Percentiles rank a stretch among this genome's conserved stretches.
phyloP scores from a whole-genome alignment of 2,329 filamentous ascomycete species.

The Cladosporium colombiae region DNA sequence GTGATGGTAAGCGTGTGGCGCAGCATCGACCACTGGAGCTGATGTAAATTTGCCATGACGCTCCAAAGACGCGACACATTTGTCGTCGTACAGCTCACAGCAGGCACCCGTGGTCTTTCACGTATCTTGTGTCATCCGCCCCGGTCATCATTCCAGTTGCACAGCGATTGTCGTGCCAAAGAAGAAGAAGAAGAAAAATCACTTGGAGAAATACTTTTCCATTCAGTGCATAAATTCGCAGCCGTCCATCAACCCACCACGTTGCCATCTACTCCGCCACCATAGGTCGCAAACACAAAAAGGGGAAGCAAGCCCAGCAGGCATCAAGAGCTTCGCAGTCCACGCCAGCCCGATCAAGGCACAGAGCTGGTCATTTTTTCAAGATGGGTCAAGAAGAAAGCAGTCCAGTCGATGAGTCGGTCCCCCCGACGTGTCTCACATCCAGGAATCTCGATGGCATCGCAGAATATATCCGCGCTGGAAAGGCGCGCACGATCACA shows the following conservation, averaged over 20 bases:
- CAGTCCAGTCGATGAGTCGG: conserved; percentile 63
- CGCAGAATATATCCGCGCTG: conserved; percentile 76
- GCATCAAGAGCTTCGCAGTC: conserved; percentile 5
- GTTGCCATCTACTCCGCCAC: conserved; percentile 32
- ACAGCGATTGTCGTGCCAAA: not conserved
- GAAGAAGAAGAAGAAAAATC: too few relatives aligned
- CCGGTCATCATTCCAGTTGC: not conserved
- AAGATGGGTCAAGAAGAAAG: conserved; percentile 90
- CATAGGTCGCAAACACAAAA: conserved; percentile 55
- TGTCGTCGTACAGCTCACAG: not conserved
- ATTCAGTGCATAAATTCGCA: not conserved
- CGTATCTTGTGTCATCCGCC: not conserved
- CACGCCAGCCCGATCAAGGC: not conserved
- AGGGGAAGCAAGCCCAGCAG: conserved; percentile 41
- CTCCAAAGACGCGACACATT: not conserved
- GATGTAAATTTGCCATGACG: conserved; percentile 1
- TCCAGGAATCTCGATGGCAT: conserved; percentile 71
- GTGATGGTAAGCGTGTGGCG: not conserved
- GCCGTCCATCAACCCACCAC: not conserved
- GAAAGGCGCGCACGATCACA: conserved; percentile 69
- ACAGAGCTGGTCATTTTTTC: conserved; percentile 19
- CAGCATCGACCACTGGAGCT: not conserved
- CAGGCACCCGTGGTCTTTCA: not conserved
- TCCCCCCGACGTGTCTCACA: conserved; percentile 64
- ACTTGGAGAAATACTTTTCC: not conserved